Conservation (phyloP, 352 stramenopile genomes). For the Thraustochytrium striatum region DNA sequence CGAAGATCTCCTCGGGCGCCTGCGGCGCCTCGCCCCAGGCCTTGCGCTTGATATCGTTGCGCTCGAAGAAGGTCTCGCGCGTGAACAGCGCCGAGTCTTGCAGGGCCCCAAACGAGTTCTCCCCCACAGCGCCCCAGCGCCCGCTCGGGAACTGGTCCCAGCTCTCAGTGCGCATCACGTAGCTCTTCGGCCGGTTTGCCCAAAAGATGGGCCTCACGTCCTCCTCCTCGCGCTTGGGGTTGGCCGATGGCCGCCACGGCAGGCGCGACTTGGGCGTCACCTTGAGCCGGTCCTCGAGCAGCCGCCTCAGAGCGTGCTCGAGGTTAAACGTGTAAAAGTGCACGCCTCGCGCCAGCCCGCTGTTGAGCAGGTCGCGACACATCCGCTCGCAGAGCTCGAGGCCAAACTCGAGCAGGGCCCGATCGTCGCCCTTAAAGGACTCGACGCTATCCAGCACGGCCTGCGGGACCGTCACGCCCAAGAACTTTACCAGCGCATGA, state of each 20-base stretch:
- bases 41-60: constrained; percentile 71
- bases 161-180: constrained; percentile 90
- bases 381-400: constrained; percentile 77
- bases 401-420: constrained; percentile 83
- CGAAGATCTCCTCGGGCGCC: constrained; percentile 80
- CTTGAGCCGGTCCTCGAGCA: constrained; percentile 64
- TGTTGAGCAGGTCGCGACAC: constrained; percentile 74
- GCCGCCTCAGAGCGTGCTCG: constrained; percentile 77
- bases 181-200: constrained; percentile 95
- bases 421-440: constrained; percentile 84
- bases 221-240: constrained; percentile 78
- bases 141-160: constrained; percentile 96
- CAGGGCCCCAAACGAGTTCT: constrained; percentile 69
- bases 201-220: constrained; percentile 95
- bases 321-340: constrained; percentile 93
- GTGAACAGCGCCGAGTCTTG: constrained; percentile 72
- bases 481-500: constrained; percentile 58
- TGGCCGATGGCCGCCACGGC: constrained; percentile 82
- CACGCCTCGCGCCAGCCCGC: constrained; percentile 65
- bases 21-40: constrained; percentile 84
- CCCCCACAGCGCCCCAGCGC: constrained; percentile 83
- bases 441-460: constrained; percentile 71
- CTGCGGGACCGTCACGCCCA: constrained; percentile 62
- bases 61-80: constrained; percentile 49
- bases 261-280: constrained; percentile 63